Conservation (phyloP, 2,329 filamentous ascomycete genomes). For the Trichophyton rubrum region DNA sequence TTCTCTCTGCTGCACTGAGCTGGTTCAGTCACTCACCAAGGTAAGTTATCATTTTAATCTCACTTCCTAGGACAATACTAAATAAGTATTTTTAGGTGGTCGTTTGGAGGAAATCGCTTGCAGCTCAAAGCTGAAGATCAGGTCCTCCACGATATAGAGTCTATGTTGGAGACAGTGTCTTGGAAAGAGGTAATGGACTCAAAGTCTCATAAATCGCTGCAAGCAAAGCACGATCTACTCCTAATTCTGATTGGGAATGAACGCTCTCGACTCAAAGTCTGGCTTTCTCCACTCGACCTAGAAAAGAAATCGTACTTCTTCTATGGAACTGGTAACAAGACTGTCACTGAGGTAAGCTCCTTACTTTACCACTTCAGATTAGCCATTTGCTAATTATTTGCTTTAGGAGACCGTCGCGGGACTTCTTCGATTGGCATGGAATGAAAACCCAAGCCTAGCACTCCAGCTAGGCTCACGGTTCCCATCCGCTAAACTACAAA, state of each 20-base stretch:
- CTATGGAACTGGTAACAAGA: constrained; percentile 27
- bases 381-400: not conserved
- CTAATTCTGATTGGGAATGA: constrained; percentile 72
- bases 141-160: constrained; percentile 62
- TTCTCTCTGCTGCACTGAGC: constrained; percentile 69
- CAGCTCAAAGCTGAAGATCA: constrained; percentile 89
- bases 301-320: constrained; percentile 43
- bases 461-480: constrained; percentile 73
- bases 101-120: constrained; percentile 84
- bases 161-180: constrained; percentile 52
- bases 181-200: constrained; percentile 37
- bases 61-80: constrained; percentile 2
- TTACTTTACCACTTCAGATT: not conserved
- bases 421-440: constrained; percentile 73
- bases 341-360: constrained; percentile 7
- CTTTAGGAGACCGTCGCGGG: constrained; percentile 38
- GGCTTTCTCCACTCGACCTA: constrained; percentile 69
- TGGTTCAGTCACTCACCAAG: constrained; percentile 78
- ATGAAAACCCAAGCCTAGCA: constrained; percentile 72
- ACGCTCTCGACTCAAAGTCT: constrained; percentile 69
- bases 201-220: constrained; percentile 52
- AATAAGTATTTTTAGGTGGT: constrained; percentile 48
- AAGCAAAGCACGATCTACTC: constrained; percentile 72
- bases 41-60: constrained; percentile 20
- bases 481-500: constrained; percentile 56